Evolutionary conservation across 1,284 basidiomycete genomes (phyloP), one percentile per base, ranked within the genome.

Genomic region (Trametes sp.): DNA sequence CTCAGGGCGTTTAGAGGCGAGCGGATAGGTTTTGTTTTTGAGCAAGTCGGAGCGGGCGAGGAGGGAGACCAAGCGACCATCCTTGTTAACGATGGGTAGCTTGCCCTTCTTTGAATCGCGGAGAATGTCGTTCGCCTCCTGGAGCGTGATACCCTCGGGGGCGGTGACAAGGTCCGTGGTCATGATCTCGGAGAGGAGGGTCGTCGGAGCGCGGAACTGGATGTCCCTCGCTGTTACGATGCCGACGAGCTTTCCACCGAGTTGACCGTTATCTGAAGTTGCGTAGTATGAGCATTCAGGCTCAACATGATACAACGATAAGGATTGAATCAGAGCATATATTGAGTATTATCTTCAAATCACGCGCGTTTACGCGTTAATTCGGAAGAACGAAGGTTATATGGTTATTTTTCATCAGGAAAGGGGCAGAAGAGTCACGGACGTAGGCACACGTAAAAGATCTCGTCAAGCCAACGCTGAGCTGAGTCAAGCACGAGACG

Each of bases 91-190:
- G 73, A 98, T 93, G 55, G 95, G 97, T 1, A 99, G 87, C 79
- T 99, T 99, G 66, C 97, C 97, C 84, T 98, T 98, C 78, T 99
- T 99, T 51, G 93, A 97, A 76, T 95, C 92, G 54, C 97, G 95
- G 36, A 99, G 87, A 73, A 99, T 94, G 73, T 89, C 83, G 82
- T 99, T 99, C 68, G 97, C 98, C 79, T 98, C 89, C 62, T 87
- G 80, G 57, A 99, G 91, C 2, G 95, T 97, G 71, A 97, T 89
- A 42, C 95, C 95, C 70, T 92, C 84, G 1, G 83, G 82, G 19
- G 94, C 95, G 35, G 92, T 94, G 72, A 98, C 88, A 57, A 97
- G 86, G 54, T 84, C 80, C 56, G 84, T 93, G 57, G 94, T 98
- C 97, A 99, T 99, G 63, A 98, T 89, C 51, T 93, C 84, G n/a